Conservation (phyloP, 2,329 filamentous ascomycete species). For the Colletotrichum orchidophilum region DNA sequence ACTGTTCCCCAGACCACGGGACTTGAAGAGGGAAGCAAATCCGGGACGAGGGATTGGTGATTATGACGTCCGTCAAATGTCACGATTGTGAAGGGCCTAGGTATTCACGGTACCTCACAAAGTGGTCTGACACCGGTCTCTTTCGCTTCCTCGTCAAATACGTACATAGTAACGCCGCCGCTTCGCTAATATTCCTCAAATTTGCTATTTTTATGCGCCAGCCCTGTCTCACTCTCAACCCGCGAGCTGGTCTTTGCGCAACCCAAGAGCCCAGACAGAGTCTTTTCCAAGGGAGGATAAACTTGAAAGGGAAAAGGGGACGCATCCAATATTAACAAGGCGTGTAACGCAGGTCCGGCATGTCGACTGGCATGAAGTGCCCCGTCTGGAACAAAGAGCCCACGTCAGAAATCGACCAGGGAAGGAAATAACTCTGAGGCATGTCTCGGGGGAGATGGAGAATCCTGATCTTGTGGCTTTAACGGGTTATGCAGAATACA, state of each 20-base stretch:
- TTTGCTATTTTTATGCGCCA: constrained; percentile 22
- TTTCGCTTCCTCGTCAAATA: constrained; percentile 11
- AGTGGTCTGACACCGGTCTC: constrained; percentile 26
- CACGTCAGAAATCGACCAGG: not conserved
- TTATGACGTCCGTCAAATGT: constrained; percentile 22
- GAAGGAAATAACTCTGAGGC: constrained; percentile 11
- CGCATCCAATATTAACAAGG: not conserved
- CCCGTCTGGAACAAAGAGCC: constrained; percentile 1
- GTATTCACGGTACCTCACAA: not conserved
- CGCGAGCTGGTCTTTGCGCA: not conserved
- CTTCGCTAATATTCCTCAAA: constrained; percentile 7
- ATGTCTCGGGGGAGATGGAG: constrained; percentile 6
- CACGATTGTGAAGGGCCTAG: constrained; percentile 6
- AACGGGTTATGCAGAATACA: constrained; percentile 1
- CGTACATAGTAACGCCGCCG: constrained; percentile 9
- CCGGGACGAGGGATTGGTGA: not conserved
- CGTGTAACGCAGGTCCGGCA: constrained; percentile 3
- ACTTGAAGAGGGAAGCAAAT: not conserved
- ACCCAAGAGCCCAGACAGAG: not conserved
- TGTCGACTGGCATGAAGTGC: constrained; percentile 1
- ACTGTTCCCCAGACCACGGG: not conserved
- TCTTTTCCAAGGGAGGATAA: not conserved
- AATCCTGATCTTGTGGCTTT: not conserved
- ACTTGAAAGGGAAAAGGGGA: not conserved
- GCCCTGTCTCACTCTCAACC: not conserved